Evolutionary conservation across 768 basidiomycete genomes (phyloP).

Genomic region (Auricularia sp.): DNA sequence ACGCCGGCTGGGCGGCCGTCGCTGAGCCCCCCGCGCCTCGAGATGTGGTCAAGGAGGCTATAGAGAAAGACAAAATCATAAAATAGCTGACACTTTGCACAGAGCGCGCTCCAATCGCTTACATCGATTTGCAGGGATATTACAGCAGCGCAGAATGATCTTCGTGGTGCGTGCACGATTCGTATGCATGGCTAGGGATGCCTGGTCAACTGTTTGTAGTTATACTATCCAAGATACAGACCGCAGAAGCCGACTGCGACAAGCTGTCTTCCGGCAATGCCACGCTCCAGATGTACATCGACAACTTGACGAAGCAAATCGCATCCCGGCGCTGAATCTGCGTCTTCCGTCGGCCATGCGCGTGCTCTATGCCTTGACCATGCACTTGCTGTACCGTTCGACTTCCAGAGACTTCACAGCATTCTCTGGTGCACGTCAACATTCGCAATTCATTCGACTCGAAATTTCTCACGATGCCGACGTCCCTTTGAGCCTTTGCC

Average conservation of each 20-base stretch:
- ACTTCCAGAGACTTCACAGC: too few relatives aligned
- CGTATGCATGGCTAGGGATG: too few relatives aligned
- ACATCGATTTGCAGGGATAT: conserved; percentile 47
- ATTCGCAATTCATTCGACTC: too few relatives aligned
- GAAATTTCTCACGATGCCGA: too few relatives aligned
- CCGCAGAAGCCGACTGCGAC: conserved; percentile 69
- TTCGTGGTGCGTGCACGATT: conserved; percentile 42
- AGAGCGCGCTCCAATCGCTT: not conserved
- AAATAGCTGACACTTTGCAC: conserved; percentile 39
- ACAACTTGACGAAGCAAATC: conserved; percentile 82
- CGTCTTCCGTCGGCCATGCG: too few relatives aligned
- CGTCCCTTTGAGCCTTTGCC: too few relatives aligned
- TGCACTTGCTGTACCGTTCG: too few relatives aligned
- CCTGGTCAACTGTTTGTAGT: conserved; percentile 30
- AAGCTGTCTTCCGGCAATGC: conserved; percentile 71
- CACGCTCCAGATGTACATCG: conserved; percentile 81
- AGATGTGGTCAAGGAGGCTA: conserved; percentile 65
- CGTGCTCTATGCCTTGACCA: too few relatives aligned
- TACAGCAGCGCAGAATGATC: conserved; percentile 60
- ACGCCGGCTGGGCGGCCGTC: not conserved
- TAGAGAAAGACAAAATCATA: conserved; percentile 66
- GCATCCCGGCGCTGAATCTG: conserved; percentile 53
- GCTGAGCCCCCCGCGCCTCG: conserved; percentile 7
- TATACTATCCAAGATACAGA: conserved; percentile 53
- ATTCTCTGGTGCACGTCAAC: too few relatives aligned